These are phyloP conservation scores for Mycena kentingensis DNA, from an alignment of 768 basidiomycete genomes.

Conservation along the genomic window DNA sequence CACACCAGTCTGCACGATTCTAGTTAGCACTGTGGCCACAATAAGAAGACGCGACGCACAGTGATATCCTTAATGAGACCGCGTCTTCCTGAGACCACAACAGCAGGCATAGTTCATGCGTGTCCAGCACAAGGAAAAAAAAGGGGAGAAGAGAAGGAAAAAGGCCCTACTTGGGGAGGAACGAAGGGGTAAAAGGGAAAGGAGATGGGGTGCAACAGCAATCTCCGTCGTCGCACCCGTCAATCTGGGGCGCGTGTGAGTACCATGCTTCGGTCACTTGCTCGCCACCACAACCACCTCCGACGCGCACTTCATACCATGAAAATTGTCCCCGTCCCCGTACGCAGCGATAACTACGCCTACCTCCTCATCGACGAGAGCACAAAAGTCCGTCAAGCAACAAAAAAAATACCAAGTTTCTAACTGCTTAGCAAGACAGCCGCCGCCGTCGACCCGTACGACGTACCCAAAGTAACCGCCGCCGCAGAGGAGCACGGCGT, in stretches of 20 bases:
- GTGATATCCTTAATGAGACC: neutral
- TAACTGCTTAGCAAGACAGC: too few relatives aligned
- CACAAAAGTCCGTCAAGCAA: too few relatives aligned
- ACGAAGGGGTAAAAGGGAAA: constrained; percentile 5
- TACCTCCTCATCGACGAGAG: constrained; percentile 76
- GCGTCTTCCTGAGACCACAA: neutral
- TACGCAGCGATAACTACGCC: constrained; percentile 82
- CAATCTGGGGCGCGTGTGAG: neutral
- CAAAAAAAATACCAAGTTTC: too few relatives aligned
- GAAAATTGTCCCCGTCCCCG: constrained; percentile 78
- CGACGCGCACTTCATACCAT: constrained; percentile 41
- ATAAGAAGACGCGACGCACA: neutral
- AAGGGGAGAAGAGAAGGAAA: neutral
- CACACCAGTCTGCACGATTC: too few relatives aligned
- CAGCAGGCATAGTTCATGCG: constrained; percentile 11
- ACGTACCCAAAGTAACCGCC: constrained; percentile 59
- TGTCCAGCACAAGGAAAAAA: constrained; percentile 23
- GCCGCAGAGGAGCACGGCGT: constrained; percentile 66
- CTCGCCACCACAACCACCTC: constrained; percentile 16
- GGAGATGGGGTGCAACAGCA: neutral
- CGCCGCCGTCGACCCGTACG: constrained; percentile 80
- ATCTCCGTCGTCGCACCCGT: neutral
- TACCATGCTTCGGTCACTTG: neutral
- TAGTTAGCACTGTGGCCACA: too few relatives aligned
- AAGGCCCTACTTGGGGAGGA: constrained; percentile 7